Base-by-base conservation (phyloP, 2,329 filamentous ascomycete genomes). In the Diplodia scrobiculata region DNA sequence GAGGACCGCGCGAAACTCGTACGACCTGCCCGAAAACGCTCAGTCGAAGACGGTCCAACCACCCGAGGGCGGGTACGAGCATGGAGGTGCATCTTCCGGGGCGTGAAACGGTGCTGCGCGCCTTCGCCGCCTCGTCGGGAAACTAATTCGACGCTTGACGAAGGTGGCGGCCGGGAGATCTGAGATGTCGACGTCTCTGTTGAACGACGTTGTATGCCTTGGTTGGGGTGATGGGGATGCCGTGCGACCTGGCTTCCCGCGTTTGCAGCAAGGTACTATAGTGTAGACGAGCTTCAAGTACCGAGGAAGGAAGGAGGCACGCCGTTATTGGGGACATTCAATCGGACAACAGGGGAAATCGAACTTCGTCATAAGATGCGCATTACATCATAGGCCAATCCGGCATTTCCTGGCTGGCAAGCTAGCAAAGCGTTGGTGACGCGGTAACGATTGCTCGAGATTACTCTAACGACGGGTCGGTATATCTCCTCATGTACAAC, bases 151-250 rank as follows among this genome's bases (percentile, higher is more conserved):
- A 50, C 58, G 45, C 58, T 50, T 62, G 58, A 51, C 58, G 58
- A 62, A 50, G 25, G 58, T 62, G 58, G 58, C 58, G 58, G 58
- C 45, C 58, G 58, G 45, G 41, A 62, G 58, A 62, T 62, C 58
- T 62, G 58, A 34, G 45, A 38, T 62, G 48, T 29, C 29, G 41
- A 50, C n/a, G 55, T 34, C n/a, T 34, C 19, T n/a, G 55, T 62
- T 62, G 41, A 62, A 50, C 58, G 29, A 62, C 41, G 58, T 36
- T 50, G 58, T 34, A 62, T 62, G 41, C 41, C 25, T 29, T 62
- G 41, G 58, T 50, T 62, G 41, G 41, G 58, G 21, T 45, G 58
- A 50, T 34, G 27, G n/a, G 25, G 14, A 36, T 50, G 58, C 58
- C 58, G 58, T 62, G 58, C 58, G 21, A 62, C 58, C 27, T 25